phyloP scores from a whole-genome alignment of 805 yeast genomes.

The Metschnikowia shivogae region DNA sequence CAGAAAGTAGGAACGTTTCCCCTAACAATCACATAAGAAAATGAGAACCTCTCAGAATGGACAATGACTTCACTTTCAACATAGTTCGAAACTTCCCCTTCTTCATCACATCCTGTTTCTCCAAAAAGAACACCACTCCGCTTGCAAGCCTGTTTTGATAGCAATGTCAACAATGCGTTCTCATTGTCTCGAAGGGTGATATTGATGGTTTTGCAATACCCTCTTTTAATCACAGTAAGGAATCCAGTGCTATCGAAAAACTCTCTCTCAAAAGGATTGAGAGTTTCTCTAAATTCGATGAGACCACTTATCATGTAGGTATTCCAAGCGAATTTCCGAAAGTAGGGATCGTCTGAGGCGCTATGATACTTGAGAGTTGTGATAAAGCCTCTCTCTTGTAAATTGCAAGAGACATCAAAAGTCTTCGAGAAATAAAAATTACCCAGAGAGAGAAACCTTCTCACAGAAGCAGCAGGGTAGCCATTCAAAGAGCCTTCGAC shows the following conservation, averaged over 20 bases:
- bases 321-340: conserved; percentile 50
- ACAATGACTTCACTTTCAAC: conserved; percentile 50
- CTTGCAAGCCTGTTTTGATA: conserved; percentile 48
- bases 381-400: conserved; percentile 42
- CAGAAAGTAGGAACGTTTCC: conserved; percentile 57
- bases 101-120: conserved; percentile 56
- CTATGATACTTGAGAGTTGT: conserved; percentile 23
- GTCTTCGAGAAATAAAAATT: conserved; percentile 46
- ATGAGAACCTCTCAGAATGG: conserved; percentile 37
- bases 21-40: conserved; percentile 43
- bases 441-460: conserved; percentile 43
- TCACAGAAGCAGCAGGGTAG: conserved; percentile 43
- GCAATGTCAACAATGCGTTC: conserved; percentile 43
- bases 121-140: conserved; percentile 51
- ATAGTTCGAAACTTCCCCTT: conserved; percentile 49
- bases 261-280: conserved; percentile 36
- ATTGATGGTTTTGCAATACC: conserved; percentile 47
- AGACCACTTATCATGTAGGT: conserved; percentile 43
- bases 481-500: conserved; percentile 16
- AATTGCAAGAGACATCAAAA: conserved; percentile 42
- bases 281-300: conserved; percentile 42
- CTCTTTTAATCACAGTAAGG: conserved; percentile 45
- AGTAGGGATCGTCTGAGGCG: conserved; percentile 34
- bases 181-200: conserved; percentile 25
- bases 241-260: conserved; percentile 46